phyloP scores from a whole-genome alignment of 331 rosid genomes.

The Pyracantha coccinea region DNA sequence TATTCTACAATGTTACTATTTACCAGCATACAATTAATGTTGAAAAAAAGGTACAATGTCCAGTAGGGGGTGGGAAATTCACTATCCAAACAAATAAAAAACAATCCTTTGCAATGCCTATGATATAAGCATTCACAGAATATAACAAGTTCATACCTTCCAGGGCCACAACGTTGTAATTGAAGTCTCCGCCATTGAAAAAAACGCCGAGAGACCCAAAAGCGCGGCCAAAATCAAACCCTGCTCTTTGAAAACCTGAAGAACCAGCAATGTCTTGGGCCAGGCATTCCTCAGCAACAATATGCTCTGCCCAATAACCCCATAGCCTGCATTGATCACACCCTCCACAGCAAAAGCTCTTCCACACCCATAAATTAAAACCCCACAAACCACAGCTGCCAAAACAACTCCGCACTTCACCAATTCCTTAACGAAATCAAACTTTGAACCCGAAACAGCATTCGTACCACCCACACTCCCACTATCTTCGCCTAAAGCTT shows the following conservation, averaged over 20 bases:
- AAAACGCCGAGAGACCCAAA: slow-evolving; percentile 93
- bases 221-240: slow-evolving; percentile 77
- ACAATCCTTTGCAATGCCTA: not conserved
- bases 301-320: slow-evolving; percentile 64
- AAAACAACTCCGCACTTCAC: slow-evolving; percentile 53
- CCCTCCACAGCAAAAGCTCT: slow-evolving; percentile 66
- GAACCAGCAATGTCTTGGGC: slow-evolving; percentile 73
- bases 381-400: slow-evolving; percentile 64
- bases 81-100: not conserved
- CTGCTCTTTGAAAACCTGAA: slow-evolving; percentile 81
- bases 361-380: slow-evolving; percentile 49
- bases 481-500: slow-evolving; percentile 26
- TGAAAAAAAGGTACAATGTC: not conserved
- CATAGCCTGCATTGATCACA: slow-evolving; percentile 59
- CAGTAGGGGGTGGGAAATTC: not conserved
- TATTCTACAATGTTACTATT: not conserved
- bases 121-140: not conserved
- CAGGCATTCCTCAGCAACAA: slow-evolving; percentile 66
- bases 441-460: slow-evolving; percentile 27
- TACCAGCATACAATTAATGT: not conserved
- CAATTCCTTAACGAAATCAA: slow-evolving; percentile 28
- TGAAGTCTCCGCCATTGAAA: slow-evolving; percentile 98
- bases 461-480: slow-evolving; percentile 19
- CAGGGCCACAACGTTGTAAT: slow-evolving; percentile 99
- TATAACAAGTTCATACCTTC: slow-evolving; percentile 48